These are phyloP conservation scores for Metschnikowia bowlesiae DNA, from an alignment of 805 yeast species.

Conservation along the genomic window DNA sequence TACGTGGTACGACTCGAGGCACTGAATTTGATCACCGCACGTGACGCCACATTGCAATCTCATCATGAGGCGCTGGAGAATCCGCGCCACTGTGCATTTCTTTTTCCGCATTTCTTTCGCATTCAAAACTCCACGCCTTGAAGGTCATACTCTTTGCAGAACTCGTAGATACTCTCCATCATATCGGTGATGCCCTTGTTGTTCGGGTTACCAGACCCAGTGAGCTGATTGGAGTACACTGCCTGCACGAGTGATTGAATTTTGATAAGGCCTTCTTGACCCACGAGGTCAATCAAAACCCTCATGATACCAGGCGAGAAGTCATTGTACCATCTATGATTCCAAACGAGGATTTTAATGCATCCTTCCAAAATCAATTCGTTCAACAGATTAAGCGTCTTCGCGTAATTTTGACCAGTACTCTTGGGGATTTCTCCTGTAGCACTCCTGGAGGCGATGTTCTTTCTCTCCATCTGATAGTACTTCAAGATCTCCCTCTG, in stretches of 20 bases:
- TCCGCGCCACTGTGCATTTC: background rate
- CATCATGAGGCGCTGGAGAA: conserved; percentile 1
- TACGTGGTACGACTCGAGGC: background rate
- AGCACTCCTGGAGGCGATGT: conserved; percentile 25
- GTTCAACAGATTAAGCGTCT: conserved; percentile 42
- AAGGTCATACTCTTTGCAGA: conserved; percentile 42
- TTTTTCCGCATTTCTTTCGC: background rate
- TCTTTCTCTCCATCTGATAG: conserved; percentile 49
- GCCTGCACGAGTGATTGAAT: conserved; percentile 69
- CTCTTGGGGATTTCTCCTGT: conserved; percentile 8
- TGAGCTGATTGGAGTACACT: conserved; percentile 42
- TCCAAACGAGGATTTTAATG: conserved; percentile 90
- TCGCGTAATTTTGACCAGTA: conserved; percentile 31
- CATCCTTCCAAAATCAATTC: conserved; percentile 60
- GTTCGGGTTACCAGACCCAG: conserved; percentile 15
- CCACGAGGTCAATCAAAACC: conserved; percentile 57
- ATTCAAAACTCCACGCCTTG: conserved; percentile 35
- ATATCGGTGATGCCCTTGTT: conserved; percentile 55
- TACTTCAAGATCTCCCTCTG: conserved; percentile 68
- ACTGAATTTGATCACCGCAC: conserved; percentile 4
- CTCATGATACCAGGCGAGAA: conserved; percentile 68
- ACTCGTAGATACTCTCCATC: conserved; percentile 48
- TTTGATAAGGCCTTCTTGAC: conserved; percentile 75
- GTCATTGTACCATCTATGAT: conserved; percentile 95
- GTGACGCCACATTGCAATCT: conserved; percentile 1